Base-by-base conservation (phyloP, 2,329 filamentous ascomycete genomes). In the Dissoconium aciculare region DNA sequence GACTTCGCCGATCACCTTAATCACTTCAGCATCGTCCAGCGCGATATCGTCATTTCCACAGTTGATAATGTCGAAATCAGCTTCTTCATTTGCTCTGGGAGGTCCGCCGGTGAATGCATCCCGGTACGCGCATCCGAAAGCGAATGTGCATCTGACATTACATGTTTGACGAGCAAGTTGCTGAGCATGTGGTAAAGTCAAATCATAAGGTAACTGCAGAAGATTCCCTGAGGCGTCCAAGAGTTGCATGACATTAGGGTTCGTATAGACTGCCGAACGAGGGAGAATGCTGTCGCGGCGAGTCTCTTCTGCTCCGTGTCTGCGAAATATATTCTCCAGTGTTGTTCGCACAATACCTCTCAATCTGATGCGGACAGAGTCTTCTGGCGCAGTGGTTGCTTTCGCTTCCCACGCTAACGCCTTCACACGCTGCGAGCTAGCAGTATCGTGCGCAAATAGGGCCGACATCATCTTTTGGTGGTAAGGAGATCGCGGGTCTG, bases 31-130 rank as follows among this genome's bases (percentile, higher is more conserved):
- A 55, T 98, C 89, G 47, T 92, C 91, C 33, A 94, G 56, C 1
- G 84, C 78, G 27, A 92, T 62, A 4, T 84, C 57, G 1, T 78
- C 77, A 43, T 85, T 76, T 9, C 37, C 37, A 26, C 72, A 69
- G 1, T 84, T 87, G n/a, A 93, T 69, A 36, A 98, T 84, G 55
- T 98, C 89, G 52, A 95, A 98, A 52, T 95, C 85, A 2, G 91
- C 85, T 51, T 95, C 89, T 6, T 81, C 78, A 51, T 82, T 78
- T 47, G 77, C 78, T 34, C 69, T 68, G 5, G 89, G 89, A 43
- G 92, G 80, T 2, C 82, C 80, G 5, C 82, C 84, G 33, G 74
- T 75, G 28, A 74, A 65, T 27, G 70, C 74, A 40, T 91, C 80
- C 24, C 89, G 72, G 50, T 83, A 95, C 1, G 95, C 84, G 17